phyloP scores from a whole-genome alignment of 257 asterid species.

The Prunella vulgaris region DNA sequence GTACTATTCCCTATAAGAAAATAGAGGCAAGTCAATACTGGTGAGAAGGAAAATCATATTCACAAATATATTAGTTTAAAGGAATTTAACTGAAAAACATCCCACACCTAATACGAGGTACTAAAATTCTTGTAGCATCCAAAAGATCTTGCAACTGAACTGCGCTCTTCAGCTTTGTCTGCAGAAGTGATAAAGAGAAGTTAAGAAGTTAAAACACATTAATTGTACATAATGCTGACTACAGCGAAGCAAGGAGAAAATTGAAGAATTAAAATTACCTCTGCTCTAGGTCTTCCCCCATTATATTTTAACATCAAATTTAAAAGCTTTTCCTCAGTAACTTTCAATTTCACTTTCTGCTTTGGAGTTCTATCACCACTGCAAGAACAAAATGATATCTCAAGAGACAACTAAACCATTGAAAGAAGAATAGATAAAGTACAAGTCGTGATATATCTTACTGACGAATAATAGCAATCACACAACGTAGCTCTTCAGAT shows the following conservation, averaged over 20 bases:
- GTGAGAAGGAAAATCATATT: conserved; percentile 12
- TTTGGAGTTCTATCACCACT: conserved; percentile 99
- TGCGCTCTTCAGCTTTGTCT: conserved; percentile 98
- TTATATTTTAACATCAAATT: conserved; percentile 96
- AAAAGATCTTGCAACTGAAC: conserved; percentile 97
- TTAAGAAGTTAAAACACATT: conserved; percentile 8
- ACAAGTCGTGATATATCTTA: conserved; percentile 36
- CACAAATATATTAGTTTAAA: conserved; percentile 6
- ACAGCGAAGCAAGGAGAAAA: conserved; percentile 1
- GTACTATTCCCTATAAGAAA: background rate
- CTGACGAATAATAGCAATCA: conserved; percentile 89
- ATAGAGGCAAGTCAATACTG: conserved; percentile 15
- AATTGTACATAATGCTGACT: conserved; percentile 4
- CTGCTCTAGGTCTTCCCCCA: conserved; percentile 93
- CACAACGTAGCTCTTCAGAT: conserved; percentile 96
- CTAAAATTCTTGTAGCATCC: conserved; percentile 92
- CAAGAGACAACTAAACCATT: conserved; percentile 20
- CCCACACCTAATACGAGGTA: conserved; percentile 80
- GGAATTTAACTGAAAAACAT: conserved; percentile 13
- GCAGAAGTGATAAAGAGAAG: conserved; percentile 26
- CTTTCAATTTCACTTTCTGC: conserved; percentile 98
- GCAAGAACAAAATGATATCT: conserved; percentile 29
- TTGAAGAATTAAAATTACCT: conserved; percentile 41
- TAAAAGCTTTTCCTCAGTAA: conserved; percentile 91
- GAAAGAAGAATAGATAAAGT: background rate